A percentile compares a stretch with the other conserved stretches of the same genome.
These are phyloP conservation scores for Boletus patriciae DNA, from an alignment of 768 basidiomycete genomes.

Conservation along the genomic window DNA sequence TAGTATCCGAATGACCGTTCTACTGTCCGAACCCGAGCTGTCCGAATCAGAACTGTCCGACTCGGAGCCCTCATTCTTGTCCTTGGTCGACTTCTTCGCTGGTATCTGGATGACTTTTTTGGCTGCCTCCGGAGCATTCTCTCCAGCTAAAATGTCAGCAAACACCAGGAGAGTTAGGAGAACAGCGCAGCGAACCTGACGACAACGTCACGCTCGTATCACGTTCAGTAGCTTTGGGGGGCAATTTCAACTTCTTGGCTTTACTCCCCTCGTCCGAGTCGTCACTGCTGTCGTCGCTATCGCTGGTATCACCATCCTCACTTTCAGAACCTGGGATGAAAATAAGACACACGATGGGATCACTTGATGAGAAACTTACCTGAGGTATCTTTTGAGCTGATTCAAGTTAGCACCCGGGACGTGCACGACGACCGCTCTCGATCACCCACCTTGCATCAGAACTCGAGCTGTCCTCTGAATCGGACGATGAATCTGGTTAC, in stretches of 20 bases:
- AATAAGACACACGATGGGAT: background rate
- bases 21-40: conserved; percentile 16
- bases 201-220: conserved; percentile 44
- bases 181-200: conserved; percentile 26
- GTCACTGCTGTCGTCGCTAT: conserved; percentile 12
- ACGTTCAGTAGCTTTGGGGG: conserved; percentile 21
- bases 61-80: background rate
- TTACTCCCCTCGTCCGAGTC: conserved; percentile 4
- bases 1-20: background rate
- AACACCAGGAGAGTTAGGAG: background rate
- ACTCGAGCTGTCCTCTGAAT: conserved; percentile 24
- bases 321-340: conserved; percentile 17
- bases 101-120: background rate
- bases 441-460: conserved; percentile 28
- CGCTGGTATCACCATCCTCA: conserved; percentile 10
- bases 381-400: conserved; percentile 22
- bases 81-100: background rate
- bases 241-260: conserved; percentile 1
- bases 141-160: conserved; percentile 14
- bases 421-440: background rate
- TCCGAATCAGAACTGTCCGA: conserved; percentile 19
- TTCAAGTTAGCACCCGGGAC: conserved; percentile 4
- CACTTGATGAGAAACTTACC: conserved; percentile 15
- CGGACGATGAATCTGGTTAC: conserved; percentile 19
- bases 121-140: background rate